Evolutionary conservation across 805 yeast species (phyloP).

Genomic region (Saccharomycopsis fibuligera): DNA sequence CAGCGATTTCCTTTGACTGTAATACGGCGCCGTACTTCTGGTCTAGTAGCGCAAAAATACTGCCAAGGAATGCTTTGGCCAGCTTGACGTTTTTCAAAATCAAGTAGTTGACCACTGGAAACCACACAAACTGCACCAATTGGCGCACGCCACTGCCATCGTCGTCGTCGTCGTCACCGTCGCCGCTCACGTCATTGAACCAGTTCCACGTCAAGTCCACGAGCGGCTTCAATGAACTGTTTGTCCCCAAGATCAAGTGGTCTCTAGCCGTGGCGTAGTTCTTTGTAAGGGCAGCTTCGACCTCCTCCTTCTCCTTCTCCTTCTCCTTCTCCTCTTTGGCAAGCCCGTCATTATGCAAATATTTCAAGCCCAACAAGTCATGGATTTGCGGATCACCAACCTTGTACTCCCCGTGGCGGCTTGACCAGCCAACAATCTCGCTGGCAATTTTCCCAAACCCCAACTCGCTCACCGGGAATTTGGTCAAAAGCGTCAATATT

Average conservation of each 20-base stretch:
- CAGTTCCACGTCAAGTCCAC: conserved; percentile 40
- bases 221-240: conserved; percentile 24
- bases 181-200: conserved; percentile 30
- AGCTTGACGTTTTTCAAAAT: conserved; percentile 33
- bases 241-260: conserved; percentile 62
- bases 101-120: conserved; percentile 17
- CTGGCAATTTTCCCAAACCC: conserved; percentile 61
- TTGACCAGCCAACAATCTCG: conserved; percentile 62
- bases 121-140: conserved; percentile 1
- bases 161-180: conserved; percentile 24
- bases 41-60: conserved; percentile 26
- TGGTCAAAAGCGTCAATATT: conserved; percentile 36
- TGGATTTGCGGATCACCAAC: conserved; percentile 76
- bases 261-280: conserved; percentile 45
- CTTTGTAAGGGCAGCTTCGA: too few species aligned
- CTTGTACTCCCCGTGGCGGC: conserved; percentile 38
- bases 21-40: conserved; percentile 22
- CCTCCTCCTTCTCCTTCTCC: not conserved
- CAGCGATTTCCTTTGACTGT: conserved; percentile 25
- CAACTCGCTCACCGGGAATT: conserved; percentile 47
- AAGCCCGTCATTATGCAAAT: conserved; percentile 28
- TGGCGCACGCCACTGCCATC: conserved; percentile 21
- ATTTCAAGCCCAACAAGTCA: conserved; percentile 67
- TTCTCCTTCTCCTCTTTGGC: too few species aligned
- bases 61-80: conserved; percentile 31